phyloP scores from a whole-genome alignment of 1,139 yeast species.

The Blastobotrys persicus region DNA sequence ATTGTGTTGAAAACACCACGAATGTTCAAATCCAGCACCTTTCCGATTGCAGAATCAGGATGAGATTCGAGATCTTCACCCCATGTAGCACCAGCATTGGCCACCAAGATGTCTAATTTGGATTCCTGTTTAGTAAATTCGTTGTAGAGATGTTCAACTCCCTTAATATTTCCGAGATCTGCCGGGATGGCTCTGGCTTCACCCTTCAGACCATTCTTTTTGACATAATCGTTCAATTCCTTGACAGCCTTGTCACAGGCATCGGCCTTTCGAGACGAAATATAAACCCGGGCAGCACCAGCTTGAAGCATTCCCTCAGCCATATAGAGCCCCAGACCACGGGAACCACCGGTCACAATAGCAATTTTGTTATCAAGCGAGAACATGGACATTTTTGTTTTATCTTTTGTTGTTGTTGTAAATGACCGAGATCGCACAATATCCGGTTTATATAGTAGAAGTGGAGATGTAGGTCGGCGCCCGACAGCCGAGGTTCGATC shows the following conservation, averaged over 20 bases:
- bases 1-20: slow-evolving; percentile 70
- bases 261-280: slow-evolving; percentile 62
- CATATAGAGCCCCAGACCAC: slow-evolving; percentile 70
- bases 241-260: slow-evolving; percentile 63
- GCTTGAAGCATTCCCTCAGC: slow-evolving; percentile 64
- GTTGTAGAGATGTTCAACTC: slow-evolving; percentile 48
- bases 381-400: slow-evolving; percentile 14
- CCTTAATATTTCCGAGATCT: slow-evolving; percentile 54
- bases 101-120: slow-evolving; percentile 61
- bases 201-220: slow-evolving; percentile 43
- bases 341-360: slow-evolving; percentile 74
- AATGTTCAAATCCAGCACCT: slow-evolving; percentile 63
- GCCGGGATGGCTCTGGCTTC: slow-evolving; percentile 57
- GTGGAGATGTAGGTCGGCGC: background rate
- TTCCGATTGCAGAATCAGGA: slow-evolving; percentile 60
- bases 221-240: slow-evolving; percentile 49
- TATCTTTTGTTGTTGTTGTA: no score
- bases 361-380: slow-evolving; percentile 55
- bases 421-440: no score
- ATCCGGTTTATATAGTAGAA: no score
- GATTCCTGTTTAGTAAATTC: slow-evolving; percentile 43
- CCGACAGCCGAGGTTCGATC: background rate
- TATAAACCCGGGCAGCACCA: slow-evolving; percentile 62
- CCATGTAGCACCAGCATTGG: slow-evolving; percentile 84
- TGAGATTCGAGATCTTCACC: slow-evolving; percentile 65